Base-by-base conservation (phyloP, 495 filamentous ascomycete genomes). In the Hyphodiscus hymeniophilus region DNA sequence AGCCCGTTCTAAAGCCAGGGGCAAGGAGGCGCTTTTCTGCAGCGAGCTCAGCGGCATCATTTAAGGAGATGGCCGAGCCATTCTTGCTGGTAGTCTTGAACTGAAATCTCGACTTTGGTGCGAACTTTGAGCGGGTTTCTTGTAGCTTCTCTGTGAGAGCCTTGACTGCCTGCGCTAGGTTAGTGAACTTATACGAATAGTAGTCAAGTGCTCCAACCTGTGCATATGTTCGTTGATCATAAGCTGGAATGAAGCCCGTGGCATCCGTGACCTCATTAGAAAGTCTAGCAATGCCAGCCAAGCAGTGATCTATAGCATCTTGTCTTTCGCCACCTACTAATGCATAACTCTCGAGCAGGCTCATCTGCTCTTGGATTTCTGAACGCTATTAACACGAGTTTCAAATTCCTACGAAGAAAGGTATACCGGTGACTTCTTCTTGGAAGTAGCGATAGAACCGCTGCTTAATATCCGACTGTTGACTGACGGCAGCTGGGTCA, bases 381-480 rank as follows among this genome's bases (percentile, higher is more conserved):
- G 60, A 30, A 59, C 49, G 42, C 35, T 45, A 45, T 59, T 39
- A 57, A 18, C 23, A 26, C 16, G 15, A 4, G 41, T 21, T 47
- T 47, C 13, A 34, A 51, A 36, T 34, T 45, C 18, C 26, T 36
- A 36, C 8, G 15, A 23, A 17, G 31, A 39, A 44, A n/a, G 56
- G 15, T 63, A 51, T 71, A 87, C 86, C 73, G 12, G 76, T 79
- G 51, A 83, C 80, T 62, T 82, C 76, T 62, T 79, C 73, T 49
- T 84, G 82, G 54, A 91, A 92, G 60, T 84, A 80, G 51, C 79
- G 79, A 61, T 87, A 87, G 70, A 94, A 91, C 7, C 74, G 73
- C 55, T 86, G 82, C 42, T 87, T 89, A 38, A 80, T 60, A 52
- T 69, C 65, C 35, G 59, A 52, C 55, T 50, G 36, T 7, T 31